A percentile compares a stretch with the other conserved stretches of the same genome.
phyloP scores from a whole-genome alignment of 2,329 filamentous ascomycete species.

The Emmonsiellopsis sp. region DNA sequence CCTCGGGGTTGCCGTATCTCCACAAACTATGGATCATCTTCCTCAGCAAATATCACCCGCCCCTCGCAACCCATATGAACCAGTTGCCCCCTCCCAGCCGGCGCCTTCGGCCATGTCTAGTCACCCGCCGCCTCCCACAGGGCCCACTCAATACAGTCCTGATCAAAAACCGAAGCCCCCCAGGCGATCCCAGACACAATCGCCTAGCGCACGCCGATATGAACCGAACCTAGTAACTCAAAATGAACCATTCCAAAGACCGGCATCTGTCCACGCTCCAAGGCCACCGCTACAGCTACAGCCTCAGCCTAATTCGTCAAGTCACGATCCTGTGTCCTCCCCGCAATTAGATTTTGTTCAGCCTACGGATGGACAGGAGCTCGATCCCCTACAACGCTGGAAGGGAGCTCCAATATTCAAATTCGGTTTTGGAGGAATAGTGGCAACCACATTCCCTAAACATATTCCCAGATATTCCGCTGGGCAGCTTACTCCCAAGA shows the following conservation, averaged over 20 bases:
- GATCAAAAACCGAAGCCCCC: conserved; percentile 28
- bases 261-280: conserved; percentile 45
- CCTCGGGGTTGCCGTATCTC: not conserved
- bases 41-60: not conserved
- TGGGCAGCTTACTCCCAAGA: conserved; percentile 61
- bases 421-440: conserved; percentile 77
- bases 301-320: conserved; percentile 25
- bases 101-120: not conserved
- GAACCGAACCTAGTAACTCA: conserved; percentile 34
- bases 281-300: conserved; percentile 17
- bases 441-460: conserved; percentile 80
- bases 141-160: not conserved
- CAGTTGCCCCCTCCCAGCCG: not conserved
- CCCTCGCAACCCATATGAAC: not conserved
- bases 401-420: conserved; percentile 76
- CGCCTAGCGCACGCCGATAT: conserved; percentile 46
- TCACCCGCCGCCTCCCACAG: not conserved
- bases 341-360: conserved; percentile 46
- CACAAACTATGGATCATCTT: not conserved
- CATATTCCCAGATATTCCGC: conserved; percentile 78
- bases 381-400: conserved; percentile 81
- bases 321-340: conserved; percentile 34
- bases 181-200: conserved; percentile 48
- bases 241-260: conserved; percentile 40
- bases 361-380: conserved; percentile 46